Evolutionary conservation across 2,329 filamentous ascomycete genomes (phyloP).

Genomic region (Penicillium janthinellum): DNA sequence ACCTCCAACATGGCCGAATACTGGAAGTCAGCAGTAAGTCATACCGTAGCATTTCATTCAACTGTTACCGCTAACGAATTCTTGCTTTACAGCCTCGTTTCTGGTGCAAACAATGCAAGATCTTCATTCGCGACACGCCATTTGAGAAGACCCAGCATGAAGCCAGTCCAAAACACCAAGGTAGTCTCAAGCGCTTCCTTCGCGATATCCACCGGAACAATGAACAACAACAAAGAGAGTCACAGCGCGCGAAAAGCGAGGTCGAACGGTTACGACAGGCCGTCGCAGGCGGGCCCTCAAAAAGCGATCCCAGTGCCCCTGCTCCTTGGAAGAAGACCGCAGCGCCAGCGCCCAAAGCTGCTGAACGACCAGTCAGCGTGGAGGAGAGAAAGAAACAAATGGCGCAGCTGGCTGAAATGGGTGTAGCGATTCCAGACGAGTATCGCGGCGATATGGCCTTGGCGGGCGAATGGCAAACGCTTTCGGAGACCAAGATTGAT

Average conservation of each 20-base stretch:
- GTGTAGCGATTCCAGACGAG: conserved; percentile 78
- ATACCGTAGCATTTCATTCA: background rate
- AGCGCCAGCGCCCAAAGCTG: conserved; percentile 38
- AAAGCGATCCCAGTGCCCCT: conserved; percentile 18
- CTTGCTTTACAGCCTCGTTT: conserved; percentile 66
- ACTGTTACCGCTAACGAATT: conserved; percentile 1
- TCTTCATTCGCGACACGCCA: conserved; percentile 87
- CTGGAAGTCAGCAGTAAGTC: conserved; percentile 85
- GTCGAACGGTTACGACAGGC: conserved; percentile 82
- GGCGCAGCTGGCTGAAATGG: conserved; percentile 83
- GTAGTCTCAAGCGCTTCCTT: conserved; percentile 82
- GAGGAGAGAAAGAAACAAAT: conserved; percentile 80
- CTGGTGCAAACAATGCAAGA: conserved; percentile 97
- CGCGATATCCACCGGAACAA: conserved; percentile 84
- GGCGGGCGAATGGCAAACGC: conserved; percentile 82
- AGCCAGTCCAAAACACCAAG: conserved; percentile 80
- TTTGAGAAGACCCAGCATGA: conserved; percentile 90
- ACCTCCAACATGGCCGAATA: conserved; percentile 78
- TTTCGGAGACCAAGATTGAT: conserved; percentile 52
- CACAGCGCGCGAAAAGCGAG: conserved; percentile 79
- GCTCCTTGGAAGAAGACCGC: conserved; percentile 31
- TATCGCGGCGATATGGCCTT: conserved; percentile 80
- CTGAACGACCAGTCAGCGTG: conserved; percentile 50
- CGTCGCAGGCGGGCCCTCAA: conserved; percentile 53
- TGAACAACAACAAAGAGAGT: conserved; percentile 77